Evolutionary conservation across 768 basidiomycete genomes (phyloP).

Genomic region (Stropharia rugosoannulata): DNA sequence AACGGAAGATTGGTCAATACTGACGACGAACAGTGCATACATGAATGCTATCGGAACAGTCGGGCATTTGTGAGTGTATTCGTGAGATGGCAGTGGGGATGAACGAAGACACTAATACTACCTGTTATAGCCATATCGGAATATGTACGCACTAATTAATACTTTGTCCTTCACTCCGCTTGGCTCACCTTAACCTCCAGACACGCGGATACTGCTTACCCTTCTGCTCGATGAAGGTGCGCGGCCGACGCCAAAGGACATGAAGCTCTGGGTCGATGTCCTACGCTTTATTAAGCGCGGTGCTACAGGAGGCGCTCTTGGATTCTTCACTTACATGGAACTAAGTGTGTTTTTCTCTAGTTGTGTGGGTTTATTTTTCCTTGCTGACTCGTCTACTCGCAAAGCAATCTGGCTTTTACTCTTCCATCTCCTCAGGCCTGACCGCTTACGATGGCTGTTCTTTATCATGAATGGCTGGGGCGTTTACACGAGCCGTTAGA

Average conservation of each 20-base stretch:
- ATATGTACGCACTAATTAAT: constrained; percentile 36
- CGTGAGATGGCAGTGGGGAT: too few species aligned
- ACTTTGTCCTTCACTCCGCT: not conserved
- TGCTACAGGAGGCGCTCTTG: constrained; percentile 43
- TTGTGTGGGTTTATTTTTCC: not conserved
- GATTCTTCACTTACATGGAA: constrained; percentile 60
- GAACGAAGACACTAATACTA: not conserved
- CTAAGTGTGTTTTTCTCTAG: constrained; percentile 36
- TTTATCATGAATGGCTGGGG: constrained; percentile 54
- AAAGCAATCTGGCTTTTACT: constrained; percentile 36
- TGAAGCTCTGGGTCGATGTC: constrained; percentile 58
- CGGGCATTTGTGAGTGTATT: constrained; percentile 11
- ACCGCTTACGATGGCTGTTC: constrained; percentile 43
- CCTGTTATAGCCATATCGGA: constrained; percentile 46
- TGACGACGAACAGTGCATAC: constrained; percentile 52
- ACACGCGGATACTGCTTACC: constrained; percentile 48
- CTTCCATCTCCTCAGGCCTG: constrained; percentile 46
- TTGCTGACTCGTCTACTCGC: constrained; percentile 15
- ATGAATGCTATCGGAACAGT: constrained; percentile 48
- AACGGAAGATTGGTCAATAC: constrained; percentile 50
- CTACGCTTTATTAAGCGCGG: constrained; percentile 50
- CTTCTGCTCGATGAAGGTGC: constrained; percentile 46
- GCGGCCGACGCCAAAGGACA: constrained; percentile 43
- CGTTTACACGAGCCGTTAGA: constrained; percentile 19
- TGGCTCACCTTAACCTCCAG: constrained; percentile 15